Evolutionary conservation across 1,139 yeast species (phyloP).

Genomic region (Entelexis paramagnoliae): DNA sequence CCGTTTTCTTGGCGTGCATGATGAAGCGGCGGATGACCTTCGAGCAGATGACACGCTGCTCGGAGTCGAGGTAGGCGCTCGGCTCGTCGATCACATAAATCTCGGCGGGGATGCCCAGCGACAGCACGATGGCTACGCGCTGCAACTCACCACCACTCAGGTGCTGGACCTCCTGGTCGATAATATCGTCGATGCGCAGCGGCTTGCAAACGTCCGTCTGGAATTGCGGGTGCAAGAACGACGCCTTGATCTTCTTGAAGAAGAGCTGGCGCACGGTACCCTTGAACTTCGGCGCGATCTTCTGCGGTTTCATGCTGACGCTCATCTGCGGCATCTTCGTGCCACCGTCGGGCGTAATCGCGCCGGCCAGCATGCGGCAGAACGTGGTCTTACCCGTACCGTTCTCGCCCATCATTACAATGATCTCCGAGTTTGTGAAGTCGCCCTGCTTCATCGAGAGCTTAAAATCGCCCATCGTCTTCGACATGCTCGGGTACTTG

Average conservation of each 20-base stretch:
- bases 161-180: slow-evolving; percentile 95
- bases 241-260: slow-evolving; percentile 88
- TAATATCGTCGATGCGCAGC: slow-evolving; percentile 79
- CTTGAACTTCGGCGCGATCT: slow-evolving; percentile 94
- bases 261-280: slow-evolving; percentile 97
- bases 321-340: slow-evolving; percentile 72
- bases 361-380: slow-evolving; percentile 91
- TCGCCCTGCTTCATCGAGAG: slow-evolving; percentile 74
- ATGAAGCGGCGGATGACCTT: slow-evolving; percentile 96
- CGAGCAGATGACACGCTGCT: slow-evolving; percentile 98
- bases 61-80: slow-evolving; percentile 95
- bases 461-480: slow-evolving; percentile 93
- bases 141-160: slow-evolving; percentile 99
- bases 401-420: slow-evolving; percentile 99
- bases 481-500: slow-evolving; percentile 67
- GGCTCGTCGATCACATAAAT: slow-evolving; percentile 96
- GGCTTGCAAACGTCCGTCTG: slow-evolving; percentile 98
- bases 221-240: slow-evolving; percentile 92
- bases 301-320: slow-evolving; percentile 97
- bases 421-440: slow-evolving; percentile 89
- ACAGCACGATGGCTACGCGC: slow-evolving; percentile 93
- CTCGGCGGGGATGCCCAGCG: slow-evolving; percentile 92
- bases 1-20: slow-evolving; percentile 92
- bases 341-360: slow-evolving; percentile 69
- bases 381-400: slow-evolving; percentile 99